These are phyloP conservation scores for Metschnikowia dekortorum DNA, from an alignment of 805 yeast species.

Conservation along the genomic window DNA sequence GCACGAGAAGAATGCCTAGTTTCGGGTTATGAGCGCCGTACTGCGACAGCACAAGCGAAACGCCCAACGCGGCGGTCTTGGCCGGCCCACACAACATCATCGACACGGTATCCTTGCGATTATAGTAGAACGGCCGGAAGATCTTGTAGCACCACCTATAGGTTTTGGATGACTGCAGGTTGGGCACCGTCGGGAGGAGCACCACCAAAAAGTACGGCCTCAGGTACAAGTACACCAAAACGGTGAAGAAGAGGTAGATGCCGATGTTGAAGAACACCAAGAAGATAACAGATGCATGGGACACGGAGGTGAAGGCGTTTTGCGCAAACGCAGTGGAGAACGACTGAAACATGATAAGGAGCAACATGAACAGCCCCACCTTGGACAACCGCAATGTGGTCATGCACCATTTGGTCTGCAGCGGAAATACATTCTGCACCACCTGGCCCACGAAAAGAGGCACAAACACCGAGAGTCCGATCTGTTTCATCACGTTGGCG, in stretches of 20 bases:
- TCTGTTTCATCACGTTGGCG: constrained; percentile 76
- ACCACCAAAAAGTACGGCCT: constrained; percentile 51
- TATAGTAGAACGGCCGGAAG: constrained; percentile 65
- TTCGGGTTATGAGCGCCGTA: constrained; percentile 60
- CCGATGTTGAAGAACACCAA: constrained; percentile 81
- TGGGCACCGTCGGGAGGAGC: constrained; percentile 46
- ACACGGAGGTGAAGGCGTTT: constrained; percentile 66
- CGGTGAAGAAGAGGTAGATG: constrained; percentile 71
- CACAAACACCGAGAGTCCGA: constrained; percentile 77
- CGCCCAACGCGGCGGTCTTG: constrained; percentile 89
- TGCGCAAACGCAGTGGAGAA: constrained; percentile 87
- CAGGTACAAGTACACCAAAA: constrained; percentile 53
- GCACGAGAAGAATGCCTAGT: constrained; percentile 71
- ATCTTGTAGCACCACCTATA: constrained; percentile 45
- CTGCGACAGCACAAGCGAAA: constrained; percentile 74
- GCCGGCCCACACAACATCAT: constrained; percentile 90
- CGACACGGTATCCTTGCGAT: constrained; percentile 67
- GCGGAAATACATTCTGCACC: constrained; percentile 64
- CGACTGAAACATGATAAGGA: constrained; percentile 72
- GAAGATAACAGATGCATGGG: constrained; percentile 66
- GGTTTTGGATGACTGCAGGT: constrained; percentile 35
- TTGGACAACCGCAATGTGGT: constrained; percentile 59
- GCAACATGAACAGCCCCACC: constrained; percentile 74
- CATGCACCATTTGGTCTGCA: constrained; percentile 56
- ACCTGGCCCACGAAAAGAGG: constrained; percentile 89